Conservation (phyloP, 176 grass and related monocot genomes). For the Oryza meridionalis region DNA sequence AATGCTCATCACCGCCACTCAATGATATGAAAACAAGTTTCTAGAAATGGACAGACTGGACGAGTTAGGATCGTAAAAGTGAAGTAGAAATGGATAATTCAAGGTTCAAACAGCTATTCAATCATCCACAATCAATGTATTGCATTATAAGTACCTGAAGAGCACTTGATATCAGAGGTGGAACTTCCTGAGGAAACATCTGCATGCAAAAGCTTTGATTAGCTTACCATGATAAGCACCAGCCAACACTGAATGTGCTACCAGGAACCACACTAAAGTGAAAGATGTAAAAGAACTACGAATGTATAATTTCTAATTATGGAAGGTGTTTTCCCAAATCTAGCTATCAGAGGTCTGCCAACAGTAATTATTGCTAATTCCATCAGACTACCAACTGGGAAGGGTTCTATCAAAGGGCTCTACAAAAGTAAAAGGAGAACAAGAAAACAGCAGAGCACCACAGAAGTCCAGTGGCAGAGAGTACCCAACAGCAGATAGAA, state of each 20-base stretch:
- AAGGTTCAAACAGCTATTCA: background rate
- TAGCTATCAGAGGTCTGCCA: no score
- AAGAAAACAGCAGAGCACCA: no score
- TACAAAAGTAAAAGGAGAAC: no score
- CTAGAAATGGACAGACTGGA: slow-evolving; percentile 26
- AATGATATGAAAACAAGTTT: slow-evolving; percentile 63
- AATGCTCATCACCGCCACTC: slow-evolving; percentile 47
- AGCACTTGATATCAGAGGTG: slow-evolving; percentile 51
- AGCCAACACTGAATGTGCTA: background rate
- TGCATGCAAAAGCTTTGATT: slow-evolving; percentile 47
- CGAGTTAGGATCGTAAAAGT: background rate
- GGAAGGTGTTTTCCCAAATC: no score
- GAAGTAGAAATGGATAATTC: background rate
- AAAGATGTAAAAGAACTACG: background rate
- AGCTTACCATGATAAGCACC: slow-evolving; percentile 14
- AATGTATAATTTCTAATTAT: no score
- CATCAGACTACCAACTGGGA: no score
- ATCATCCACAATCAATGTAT: slow-evolving; percentile 4
- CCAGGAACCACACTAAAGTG: background rate
- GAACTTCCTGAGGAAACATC: slow-evolving; percentile 57
- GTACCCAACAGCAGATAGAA: background rate
- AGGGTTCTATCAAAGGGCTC: no score
- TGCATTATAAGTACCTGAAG: slow-evolving; percentile 53
- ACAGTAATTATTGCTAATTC: no score
- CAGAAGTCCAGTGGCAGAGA: background rate